Evolutionary conservation across 495 filamentous ascomycete genomes (phyloP).

Genomic region (Penicillium parvum): DNA sequence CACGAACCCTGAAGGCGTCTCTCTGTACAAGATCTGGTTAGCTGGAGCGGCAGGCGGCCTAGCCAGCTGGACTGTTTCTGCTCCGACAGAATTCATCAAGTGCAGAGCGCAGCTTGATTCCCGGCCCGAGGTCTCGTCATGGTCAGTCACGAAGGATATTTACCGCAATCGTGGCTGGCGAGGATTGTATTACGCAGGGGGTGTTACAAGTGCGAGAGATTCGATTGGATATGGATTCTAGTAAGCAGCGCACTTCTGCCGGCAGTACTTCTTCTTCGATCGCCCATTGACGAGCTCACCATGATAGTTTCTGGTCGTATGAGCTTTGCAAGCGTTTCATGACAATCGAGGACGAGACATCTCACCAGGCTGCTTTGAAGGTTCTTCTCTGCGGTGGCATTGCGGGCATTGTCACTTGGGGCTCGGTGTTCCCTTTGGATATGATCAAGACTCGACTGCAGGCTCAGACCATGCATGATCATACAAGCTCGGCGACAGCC

Average conservation of each 20-base stretch:
- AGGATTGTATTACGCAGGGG: constrained; percentile 74
- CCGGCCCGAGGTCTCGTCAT: constrained; percentile 45
- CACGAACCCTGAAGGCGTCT: constrained; percentile 30
- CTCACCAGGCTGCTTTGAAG: constrained; percentile 50
- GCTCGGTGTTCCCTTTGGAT: constrained; percentile 81
- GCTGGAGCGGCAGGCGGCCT: constrained; percentile 76
- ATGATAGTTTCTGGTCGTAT: constrained; percentile 73
- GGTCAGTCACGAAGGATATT: constrained; percentile 58
- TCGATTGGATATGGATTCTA: constrained; percentile 90
- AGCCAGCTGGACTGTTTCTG: constrained; percentile 73
- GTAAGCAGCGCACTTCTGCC: constrained; percentile 38
- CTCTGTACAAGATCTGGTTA: constrained; percentile 56
- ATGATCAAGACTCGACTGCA: constrained; percentile 87
- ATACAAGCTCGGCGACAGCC: constrained; percentile 21
- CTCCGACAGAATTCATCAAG: constrained; percentile 85
- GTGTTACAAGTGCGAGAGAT: constrained; percentile 74
- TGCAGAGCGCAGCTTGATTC: constrained; percentile 67
- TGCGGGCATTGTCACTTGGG: constrained; percentile 81
- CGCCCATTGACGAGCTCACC: constrained; percentile 9
- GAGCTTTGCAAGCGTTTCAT: constrained; percentile 61
- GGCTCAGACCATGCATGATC: constrained; percentile 48
- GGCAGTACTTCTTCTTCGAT: constrained; percentile 4
- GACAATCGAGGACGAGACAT: constrained; percentile 33
- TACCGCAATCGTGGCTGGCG: constrained; percentile 55
- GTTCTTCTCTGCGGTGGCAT: constrained; percentile 78